Percentiles rank a stretch among this genome's conserved stretches.
These are phyloP conservation scores for Cicer chorassanicum DNA, from an alignment of 306 rosid species.

Conservation along the genomic window DNA sequence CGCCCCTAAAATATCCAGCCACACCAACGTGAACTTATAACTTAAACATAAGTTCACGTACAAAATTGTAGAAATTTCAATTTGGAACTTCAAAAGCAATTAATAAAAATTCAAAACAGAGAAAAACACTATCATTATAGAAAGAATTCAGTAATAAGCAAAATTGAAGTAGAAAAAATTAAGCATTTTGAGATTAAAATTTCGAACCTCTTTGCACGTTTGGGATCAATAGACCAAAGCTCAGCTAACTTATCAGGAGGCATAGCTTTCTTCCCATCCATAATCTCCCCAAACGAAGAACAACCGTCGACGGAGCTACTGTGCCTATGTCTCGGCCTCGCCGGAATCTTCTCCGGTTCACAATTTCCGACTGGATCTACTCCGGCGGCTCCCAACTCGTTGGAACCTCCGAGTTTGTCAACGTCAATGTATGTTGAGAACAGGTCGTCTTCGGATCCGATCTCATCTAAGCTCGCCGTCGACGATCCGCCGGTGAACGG, in stretches of 20 bases:
- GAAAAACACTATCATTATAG: neutral
- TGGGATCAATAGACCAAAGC: conserved; percentile 90
- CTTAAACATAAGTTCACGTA: too few species aligned
- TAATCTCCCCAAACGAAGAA: conserved; percentile 72
- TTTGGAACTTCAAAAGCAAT: neutral
- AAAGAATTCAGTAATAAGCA: conserved; percentile 1
- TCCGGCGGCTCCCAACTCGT: conserved; percentile 43
- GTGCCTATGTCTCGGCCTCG: conserved; percentile 68
- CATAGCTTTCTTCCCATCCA: conserved; percentile 99
- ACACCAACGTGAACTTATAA: too few species aligned
- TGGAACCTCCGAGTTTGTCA: conserved; percentile 67
- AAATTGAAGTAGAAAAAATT: conserved; percentile 3
- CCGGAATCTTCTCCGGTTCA: conserved; percentile 51
- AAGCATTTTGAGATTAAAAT: conserved; percentile 24
- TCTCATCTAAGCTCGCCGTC: conserved; percentile 77
- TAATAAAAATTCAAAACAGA: neutral
- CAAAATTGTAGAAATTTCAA: neutral
- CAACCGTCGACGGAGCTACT: conserved; percentile 75
- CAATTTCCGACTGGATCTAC: conserved; percentile 53
- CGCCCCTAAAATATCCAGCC: too few species aligned
- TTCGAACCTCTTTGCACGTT: conserved; percentile 88
- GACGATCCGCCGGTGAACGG: conserved; percentile 77
- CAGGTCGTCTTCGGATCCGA: conserved; percentile 88
- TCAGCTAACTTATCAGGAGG: conserved; percentile 98
- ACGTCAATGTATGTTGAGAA: conserved; percentile 90